These are phyloP conservation scores for Oryza australiensis DNA, from an alignment of 176 grass and related monocot genomes.

Conservation along the genomic window DNA sequence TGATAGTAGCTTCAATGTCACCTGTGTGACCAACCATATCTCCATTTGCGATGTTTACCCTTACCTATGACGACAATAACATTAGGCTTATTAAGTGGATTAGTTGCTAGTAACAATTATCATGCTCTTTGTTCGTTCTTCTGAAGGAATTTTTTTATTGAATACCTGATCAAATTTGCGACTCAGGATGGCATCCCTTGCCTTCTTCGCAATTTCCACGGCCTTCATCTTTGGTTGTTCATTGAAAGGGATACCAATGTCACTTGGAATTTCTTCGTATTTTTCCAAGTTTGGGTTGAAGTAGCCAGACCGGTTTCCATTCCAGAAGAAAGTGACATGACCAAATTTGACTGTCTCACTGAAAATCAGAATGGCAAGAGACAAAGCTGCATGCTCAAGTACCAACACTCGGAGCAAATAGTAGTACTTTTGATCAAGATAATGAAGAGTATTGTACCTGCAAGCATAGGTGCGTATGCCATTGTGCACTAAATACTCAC, in stretches of 20 bases:
- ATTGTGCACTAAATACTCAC: slow-evolving; percentile 79
- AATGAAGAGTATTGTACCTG: slow-evolving; percentile 49
- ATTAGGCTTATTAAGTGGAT: neutral
- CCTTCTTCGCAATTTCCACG: slow-evolving; percentile 78
- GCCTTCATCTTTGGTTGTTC: slow-evolving; percentile 88
- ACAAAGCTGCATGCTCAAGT: neutral
- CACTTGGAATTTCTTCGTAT: slow-evolving; percentile 91
- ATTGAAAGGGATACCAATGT: slow-evolving; percentile 82
- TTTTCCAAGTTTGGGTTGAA: slow-evolving; percentile 71
- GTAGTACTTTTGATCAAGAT: neutral
- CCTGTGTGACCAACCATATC: slow-evolving; percentile 97
- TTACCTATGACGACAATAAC: slow-evolving; percentile 46
- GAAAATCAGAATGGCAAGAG: slow-evolving; percentile 5
- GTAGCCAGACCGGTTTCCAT: slow-evolving; percentile 94
- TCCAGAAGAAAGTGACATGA: slow-evolving; percentile 98
- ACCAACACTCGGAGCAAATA: neutral
- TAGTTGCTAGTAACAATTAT: neutral
- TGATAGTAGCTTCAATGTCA: slow-evolving; percentile 81
- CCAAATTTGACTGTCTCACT: slow-evolving; percentile 97
- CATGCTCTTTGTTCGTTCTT: neutral
- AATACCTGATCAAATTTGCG: slow-evolving; percentile 79
- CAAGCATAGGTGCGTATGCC: slow-evolving; percentile 78
- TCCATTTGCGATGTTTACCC: slow-evolving; percentile 81
- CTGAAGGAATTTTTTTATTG: neutral
- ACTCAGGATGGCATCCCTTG: slow-evolving; percentile 78